Conservation (phyloP, 441 rosid genomes). For the Gossypium schwendimanii region DNA sequence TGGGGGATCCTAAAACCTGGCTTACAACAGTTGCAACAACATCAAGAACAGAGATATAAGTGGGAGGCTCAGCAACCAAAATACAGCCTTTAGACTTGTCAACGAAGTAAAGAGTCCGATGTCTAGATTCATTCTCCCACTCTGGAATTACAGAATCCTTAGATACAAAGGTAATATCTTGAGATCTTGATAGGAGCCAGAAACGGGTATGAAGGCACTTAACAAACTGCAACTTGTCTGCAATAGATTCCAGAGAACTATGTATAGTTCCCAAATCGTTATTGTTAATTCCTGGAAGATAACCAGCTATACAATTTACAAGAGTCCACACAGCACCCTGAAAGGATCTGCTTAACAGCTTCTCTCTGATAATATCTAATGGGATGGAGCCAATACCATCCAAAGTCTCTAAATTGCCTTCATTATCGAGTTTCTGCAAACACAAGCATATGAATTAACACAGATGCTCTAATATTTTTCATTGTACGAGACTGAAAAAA, state of each 20-base stretch:
- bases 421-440: constrained; percentile 65
- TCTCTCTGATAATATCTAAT: constrained; percentile 23
- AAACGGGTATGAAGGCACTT: constrained; percentile 64
- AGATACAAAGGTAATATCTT: constrained; percentile 55
- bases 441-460: constrained; percentile 1
- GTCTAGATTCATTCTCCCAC: constrained; percentile 59
- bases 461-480: neutral
- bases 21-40: constrained; percentile 75
- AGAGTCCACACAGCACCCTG: constrained; percentile 70
- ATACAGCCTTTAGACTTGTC: constrained; percentile 45
- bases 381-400: constrained; percentile 61
- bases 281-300: constrained; percentile 28
- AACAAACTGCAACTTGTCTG: constrained; percentile 73
- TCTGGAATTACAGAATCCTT: constrained; percentile 56
- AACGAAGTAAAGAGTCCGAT: constrained; percentile 65
- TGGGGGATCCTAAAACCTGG: constrained; percentile 71
- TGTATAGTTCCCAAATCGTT: constrained; percentile 40
- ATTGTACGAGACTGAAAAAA: constrained; percentile 7
- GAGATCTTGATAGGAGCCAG: constrained; percentile 58
- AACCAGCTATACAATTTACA: constrained; percentile 34
- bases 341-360: constrained; percentile 42
- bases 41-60: constrained; percentile 65
- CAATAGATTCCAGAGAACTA: constrained; percentile 47
- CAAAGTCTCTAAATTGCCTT: constrained; percentile 45
- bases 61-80: constrained; percentile 83